Conservation (phyloP, 2,329 filamentous ascomycete species). For the Drechslera avenae region DNA sequence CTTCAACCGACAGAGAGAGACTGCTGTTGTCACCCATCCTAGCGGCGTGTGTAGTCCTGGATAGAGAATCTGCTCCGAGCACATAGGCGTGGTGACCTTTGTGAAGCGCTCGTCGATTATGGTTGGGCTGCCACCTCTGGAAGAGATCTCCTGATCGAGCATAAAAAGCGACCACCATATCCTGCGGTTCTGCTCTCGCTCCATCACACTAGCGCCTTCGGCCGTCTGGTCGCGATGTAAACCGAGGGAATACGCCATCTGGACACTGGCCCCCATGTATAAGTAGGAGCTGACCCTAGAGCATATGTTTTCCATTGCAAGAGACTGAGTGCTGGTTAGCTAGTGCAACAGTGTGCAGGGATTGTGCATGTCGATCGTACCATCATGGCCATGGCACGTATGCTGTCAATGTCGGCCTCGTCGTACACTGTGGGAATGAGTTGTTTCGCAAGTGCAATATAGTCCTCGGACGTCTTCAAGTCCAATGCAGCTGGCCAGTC, state of each 20-base stretch:
- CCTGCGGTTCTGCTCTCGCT: conserved; percentile 43
- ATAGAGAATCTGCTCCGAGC: conserved; percentile 44
- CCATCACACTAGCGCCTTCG: conserved; percentile 30
- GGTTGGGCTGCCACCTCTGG: conserved; percentile 43
- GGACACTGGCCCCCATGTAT: conserved; percentile 45
- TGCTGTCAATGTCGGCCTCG: conserved; percentile 46
- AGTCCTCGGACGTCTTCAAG: conserved; percentile 39
- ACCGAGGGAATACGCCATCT: conserved; percentile 46
- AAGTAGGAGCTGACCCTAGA: conserved; percentile 45
- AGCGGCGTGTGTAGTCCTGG: conserved; percentile 44
- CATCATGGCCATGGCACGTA: conserved; percentile 44
- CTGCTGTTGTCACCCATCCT: conserved; percentile 38
- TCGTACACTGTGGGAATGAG: conserved; percentile 42
- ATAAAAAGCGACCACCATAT: conserved; percentile 48
- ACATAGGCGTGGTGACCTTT: conserved; percentile 37
- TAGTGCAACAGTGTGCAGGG: neutral
- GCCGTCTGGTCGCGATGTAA: conserved; percentile 45
- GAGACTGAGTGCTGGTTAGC: conserved; percentile 32
- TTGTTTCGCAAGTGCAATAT: conserved; percentile 42
- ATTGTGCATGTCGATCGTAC: conserved; percentile 21
- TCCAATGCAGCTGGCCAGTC: conserved; percentile 26
- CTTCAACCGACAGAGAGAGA: conserved; percentile 41
- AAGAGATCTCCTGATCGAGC: conserved; percentile 45
- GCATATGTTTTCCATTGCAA: conserved; percentile 43
- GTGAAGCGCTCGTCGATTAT: conserved; percentile 43